A percentile compares a stretch with the other conserved stretches of the same genome.
Conservation (phyloP, 805 yeast species). For the Zygosaccharomyces bisporus region DNA sequence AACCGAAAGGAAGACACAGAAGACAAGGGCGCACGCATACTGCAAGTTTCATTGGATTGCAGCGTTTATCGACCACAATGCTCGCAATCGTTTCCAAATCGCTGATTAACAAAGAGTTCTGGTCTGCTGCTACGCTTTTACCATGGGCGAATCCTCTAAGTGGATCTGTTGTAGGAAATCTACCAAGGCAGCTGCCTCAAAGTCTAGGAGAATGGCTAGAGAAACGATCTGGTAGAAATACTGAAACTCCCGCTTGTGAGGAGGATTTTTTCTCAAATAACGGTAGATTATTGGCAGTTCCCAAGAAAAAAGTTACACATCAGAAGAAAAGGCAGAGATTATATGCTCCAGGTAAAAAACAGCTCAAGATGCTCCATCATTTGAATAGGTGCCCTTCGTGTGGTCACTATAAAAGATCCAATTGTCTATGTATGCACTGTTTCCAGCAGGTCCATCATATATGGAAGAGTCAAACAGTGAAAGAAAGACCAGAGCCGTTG, state of each 20-base stretch:
- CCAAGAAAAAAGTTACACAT: conserved; percentile 90
- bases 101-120: background rate
- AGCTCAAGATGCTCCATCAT: conserved; percentile 67
- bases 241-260: background rate
- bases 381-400: conserved; percentile 93
- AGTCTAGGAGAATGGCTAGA: conserved; percentile 8
- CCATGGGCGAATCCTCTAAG: conserved; percentile 9
- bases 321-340: conserved; percentile 79
- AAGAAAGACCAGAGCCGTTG: conserved; percentile 27
- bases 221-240: background rate
- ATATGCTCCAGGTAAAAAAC: conserved; percentile 79
- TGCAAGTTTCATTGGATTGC: background rate
- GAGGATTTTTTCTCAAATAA: conserved; percentile 48
- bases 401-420: conserved; percentile 87
- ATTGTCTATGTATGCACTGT: conserved; percentile 90
- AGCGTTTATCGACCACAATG: background rate
- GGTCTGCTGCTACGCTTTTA: conserved; percentile 2
- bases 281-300: conserved; percentile 84
- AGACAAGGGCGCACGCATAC: background rate
- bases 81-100: background rate
- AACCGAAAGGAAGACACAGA: background rate
- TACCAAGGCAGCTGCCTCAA: conserved; percentile 11
- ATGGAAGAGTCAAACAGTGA: conserved; percentile 50
- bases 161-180: background rate
- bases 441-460: conserved; percentile 72